Evolutionary conservation across 2,329 filamentous ascomycete species (phyloP), one percentile per base, ranked within the genome.

Genomic region (Alternaria gaisen): DNA sequence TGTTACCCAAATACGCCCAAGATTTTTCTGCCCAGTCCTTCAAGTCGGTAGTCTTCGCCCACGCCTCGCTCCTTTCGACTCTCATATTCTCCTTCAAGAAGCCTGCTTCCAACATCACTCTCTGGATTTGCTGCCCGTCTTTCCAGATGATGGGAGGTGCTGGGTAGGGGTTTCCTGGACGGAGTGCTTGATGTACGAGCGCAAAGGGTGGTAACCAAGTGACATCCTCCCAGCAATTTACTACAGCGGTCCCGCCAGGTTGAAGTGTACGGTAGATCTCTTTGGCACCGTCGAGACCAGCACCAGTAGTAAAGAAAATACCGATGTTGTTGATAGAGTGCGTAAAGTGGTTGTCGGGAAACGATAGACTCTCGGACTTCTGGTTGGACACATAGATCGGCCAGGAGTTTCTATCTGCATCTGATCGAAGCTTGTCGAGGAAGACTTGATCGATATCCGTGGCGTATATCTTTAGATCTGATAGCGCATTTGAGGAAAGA

Each of bases 261-360:
- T 72, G 67, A 1, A 82, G 72, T 0, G 80, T 82, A 36, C 80
- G 73, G 56, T 71, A 67, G 28, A 81, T 74, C 56, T 82, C 79
- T 11, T 64, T 70, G 0, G 78, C 76, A 41, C 76, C 80, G 24
- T 68, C 71, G 4, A 73, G 61, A 0, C 73, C 71, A 2, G 58
- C 67, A 54, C 72, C 67, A 0, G 58, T 34, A 42, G 77, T 79
- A 62, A 80, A 80, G 56, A 80, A 69, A 46, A 82, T 72, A 7
- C 76, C 79, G 32, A 82, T 76, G 64, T 79, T 81, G 5, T 76
- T 81, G 54, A 82, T 68, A 4, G 69, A 73, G 64, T 79, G 76
- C 0, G 74, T 76, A 67, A 82, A 82, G 24, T 65, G 68, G 4
- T 69, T 64, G 54, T 79, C 74, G 3, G 56, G 46, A 42, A 75